Percentiles rank a stretch among this genome's conserved stretches.
These are phyloP conservation scores for Pichia sp. DNA, from an alignment of 1,139 yeast species.

Conservation along the genomic window DNA sequence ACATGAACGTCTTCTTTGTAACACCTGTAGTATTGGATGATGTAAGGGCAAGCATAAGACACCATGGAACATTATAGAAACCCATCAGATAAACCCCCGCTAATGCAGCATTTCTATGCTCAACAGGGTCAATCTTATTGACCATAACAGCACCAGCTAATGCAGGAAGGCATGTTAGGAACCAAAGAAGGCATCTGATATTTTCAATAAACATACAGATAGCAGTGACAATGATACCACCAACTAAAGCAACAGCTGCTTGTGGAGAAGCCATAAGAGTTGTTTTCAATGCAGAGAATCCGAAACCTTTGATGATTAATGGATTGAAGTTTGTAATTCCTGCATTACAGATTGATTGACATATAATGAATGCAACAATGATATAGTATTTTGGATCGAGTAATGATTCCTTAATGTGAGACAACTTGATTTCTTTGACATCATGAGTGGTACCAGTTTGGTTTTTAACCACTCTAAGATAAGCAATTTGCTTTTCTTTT, in stretches of 20 bases:
- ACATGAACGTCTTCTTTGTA: conserved; percentile 10
- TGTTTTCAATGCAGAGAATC: conserved; percentile 4
- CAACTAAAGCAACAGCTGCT: conserved; percentile 4
- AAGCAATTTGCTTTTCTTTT: conserved; percentile 35
- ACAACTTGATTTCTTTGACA: neutral
- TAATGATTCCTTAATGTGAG: neutral
- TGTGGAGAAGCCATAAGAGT: conserved; percentile 4
- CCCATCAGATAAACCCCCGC: conserved; percentile 11
- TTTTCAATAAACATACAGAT: conserved; percentile 4
- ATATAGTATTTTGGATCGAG: conserved; percentile 2
- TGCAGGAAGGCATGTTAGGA: conserved; percentile 1
- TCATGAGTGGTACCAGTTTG: conserved; percentile 1
- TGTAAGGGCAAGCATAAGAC: conserved; percentile 5
- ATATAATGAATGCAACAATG: conserved; percentile 1
- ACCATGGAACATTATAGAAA: conserved; percentile 11
- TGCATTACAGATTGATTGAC: conserved; percentile 3
- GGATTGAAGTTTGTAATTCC: conserved; percentile 3
- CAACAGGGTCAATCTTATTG: neutral
- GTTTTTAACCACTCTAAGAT: neutral
- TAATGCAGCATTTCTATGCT: conserved; percentile 26
- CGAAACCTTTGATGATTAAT: conserved; percentile 4
- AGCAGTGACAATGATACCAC: conserved; percentile 3
- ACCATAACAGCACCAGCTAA: conserved; percentile 4
- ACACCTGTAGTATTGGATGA: conserved; percentile 10
- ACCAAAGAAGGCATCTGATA: conserved; percentile 3